Conservation (phyloP, 805 yeast species). For the Candida chauliodis region DNA sequence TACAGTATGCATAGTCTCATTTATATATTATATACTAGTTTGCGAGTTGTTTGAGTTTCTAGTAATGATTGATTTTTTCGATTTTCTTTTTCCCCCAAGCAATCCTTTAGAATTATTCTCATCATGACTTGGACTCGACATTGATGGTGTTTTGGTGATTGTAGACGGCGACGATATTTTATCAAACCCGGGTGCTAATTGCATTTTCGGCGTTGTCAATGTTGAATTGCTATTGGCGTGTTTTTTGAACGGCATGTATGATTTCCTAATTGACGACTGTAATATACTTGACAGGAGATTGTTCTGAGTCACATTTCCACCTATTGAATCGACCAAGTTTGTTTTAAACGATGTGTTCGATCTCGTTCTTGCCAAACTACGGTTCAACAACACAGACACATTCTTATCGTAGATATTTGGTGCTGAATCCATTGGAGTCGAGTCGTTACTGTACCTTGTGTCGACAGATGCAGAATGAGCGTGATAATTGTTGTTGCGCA, state of each 20-base stretch:
- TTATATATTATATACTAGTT: conserved; percentile 3
- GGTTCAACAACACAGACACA: conserved; percentile 69
- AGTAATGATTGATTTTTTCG: conserved; percentile 13
- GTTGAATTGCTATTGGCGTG: conserved; percentile 15
- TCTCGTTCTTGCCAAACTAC: conserved; percentile 68
- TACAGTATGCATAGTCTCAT: too few species aligned
- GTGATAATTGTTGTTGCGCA: conserved; percentile 25
- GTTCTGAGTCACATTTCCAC: conserved; percentile 14
- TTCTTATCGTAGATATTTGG: conserved; percentile 78
- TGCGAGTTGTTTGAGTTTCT: conserved; percentile 7
- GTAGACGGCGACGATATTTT: conserved; percentile 13
- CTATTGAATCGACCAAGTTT: conserved; percentile 64
- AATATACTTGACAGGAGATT: conserved; percentile 6
- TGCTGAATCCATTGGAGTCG: conserved; percentile 61
- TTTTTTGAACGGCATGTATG: conserved; percentile 40
- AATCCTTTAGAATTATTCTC: conserved; percentile 20
- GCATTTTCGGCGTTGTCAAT: conserved; percentile 19
- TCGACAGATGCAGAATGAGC: conserved; percentile 56
- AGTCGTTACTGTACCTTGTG: conserved; percentile 46
- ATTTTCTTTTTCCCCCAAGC: conserved; percentile 24
- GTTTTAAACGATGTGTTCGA: conserved; percentile 77
- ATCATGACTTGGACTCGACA: conserved; percentile 1
- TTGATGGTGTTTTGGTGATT: conserved; percentile 12
- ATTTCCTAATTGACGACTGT: conserved; percentile 19
- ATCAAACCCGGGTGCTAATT: conserved; percentile 20